Conservation (phyloP, 176 grass and related monocot genomes). For the Puya raimondii region DNA sequence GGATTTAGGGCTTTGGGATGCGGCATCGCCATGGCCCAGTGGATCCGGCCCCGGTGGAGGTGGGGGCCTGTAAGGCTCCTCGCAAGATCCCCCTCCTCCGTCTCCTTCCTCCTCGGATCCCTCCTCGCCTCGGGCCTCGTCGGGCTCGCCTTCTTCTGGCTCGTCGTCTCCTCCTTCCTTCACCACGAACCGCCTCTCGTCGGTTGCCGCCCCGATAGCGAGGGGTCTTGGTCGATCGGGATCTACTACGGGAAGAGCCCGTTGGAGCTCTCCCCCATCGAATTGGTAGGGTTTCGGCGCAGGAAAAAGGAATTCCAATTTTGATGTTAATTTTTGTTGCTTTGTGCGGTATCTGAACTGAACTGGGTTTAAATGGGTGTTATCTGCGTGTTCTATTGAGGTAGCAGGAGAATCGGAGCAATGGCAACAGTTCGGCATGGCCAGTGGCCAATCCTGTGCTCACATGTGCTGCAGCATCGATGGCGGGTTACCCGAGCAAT, state of each 20-base stretch:
- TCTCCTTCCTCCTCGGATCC: slow-evolving; percentile 43
- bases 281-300: slow-evolving; percentile 46
- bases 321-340: background rate
- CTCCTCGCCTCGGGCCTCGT: slow-evolving; percentile 30
- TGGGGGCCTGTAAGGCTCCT: background rate
- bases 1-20: slow-evolving; percentile 3
- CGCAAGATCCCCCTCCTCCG: slow-evolving; percentile 26
- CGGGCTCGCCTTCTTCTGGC: slow-evolving; percentile 63
- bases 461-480: slow-evolving; percentile 57
- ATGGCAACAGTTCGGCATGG: slow-evolving; percentile 89
- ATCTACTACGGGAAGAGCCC: slow-evolving; percentile 85
- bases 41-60: background rate
- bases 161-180: slow-evolving; percentile 67
- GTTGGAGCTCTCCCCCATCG: slow-evolving; percentile 72
- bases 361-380: background rate
- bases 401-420: slow-evolving; percentile 57
- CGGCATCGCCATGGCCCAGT: background rate
- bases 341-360: background rate
- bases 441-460: slow-evolving; percentile 90
- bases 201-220: slow-evolving; percentile 73
- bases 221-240: slow-evolving; percentile 90
- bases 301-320: background rate
- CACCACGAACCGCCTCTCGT: slow-evolving; percentile 27
- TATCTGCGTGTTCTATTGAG: slow-evolving; percentile 21
- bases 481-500: slow-evolving; percentile 75